Conservation (phyloP, 1,284 basidiomycete genomes). For the Meripilus lineatus region DNA sequence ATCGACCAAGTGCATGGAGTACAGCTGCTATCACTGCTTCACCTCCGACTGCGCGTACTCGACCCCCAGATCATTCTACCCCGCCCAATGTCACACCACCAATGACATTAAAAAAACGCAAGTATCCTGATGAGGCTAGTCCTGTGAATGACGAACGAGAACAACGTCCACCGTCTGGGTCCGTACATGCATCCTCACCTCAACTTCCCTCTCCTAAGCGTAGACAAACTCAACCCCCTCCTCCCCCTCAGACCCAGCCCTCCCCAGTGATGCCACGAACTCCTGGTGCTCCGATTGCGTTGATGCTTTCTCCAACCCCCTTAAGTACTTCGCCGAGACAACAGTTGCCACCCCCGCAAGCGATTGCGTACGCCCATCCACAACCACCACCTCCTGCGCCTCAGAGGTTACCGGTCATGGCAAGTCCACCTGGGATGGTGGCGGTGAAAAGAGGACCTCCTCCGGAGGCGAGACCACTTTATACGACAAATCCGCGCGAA, state of each 20-base stretch:
- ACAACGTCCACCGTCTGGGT: conserved; percentile 1
- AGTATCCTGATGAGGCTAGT: conserved; percentile 37
- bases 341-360: neutral
- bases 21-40: conserved; percentile 26
- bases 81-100: conserved; percentile 21
- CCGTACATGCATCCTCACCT: conserved; percentile 1
- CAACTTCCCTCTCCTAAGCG: conserved; percentile 8
- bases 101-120: conserved; percentile 36
- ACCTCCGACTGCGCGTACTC: conserved; percentile 22
- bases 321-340: conserved; percentile 1
- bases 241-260: conserved; percentile 17
- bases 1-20: conserved; percentile 39
- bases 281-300: conserved; percentile 28
- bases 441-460: neutral
- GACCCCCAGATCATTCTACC: conserved; percentile 10
- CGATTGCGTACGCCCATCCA: too few relatives aligned
- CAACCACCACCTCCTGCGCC: neutral
- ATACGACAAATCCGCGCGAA: too few relatives aligned
- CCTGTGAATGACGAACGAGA: conserved; percentile 9
- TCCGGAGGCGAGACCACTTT: too few relatives aligned
- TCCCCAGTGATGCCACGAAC: conserved; percentile 21
- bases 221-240: conserved; percentile 7
- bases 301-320: conserved; percentile 26
- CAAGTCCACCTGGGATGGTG: neutral
- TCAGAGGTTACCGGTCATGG: too few relatives aligned